Evolutionary conservation across 1,139 yeast genomes (phyloP).

Genomic region (Casaregolazyma lundiana): DNA sequence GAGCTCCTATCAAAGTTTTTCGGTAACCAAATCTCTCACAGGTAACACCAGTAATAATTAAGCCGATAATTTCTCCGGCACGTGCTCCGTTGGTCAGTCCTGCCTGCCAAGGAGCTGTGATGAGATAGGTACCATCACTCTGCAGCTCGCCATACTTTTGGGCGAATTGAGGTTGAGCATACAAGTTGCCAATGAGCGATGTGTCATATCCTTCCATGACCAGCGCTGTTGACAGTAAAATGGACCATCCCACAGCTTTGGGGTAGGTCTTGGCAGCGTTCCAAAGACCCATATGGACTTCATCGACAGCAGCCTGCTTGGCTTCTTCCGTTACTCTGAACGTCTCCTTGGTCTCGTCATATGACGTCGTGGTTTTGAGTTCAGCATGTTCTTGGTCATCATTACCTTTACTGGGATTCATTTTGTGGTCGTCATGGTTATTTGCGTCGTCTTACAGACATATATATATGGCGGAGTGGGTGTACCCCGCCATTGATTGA

Average conservation of each 20-base stretch:
- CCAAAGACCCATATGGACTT: slow-evolving; percentile 13
- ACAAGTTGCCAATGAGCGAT: slow-evolving; percentile 36
- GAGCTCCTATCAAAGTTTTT: slow-evolving; percentile 35
- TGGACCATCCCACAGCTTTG: slow-evolving; percentile 41
- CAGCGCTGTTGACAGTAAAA: slow-evolving; percentile 38
- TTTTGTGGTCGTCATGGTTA: neutral
- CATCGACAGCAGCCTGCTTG: slow-evolving; percentile 22
- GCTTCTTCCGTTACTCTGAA: slow-evolving; percentile 28
- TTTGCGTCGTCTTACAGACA: neutral
- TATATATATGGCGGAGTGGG: neutral
- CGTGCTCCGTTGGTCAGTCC: slow-evolving; percentile 38
- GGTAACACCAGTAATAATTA: slow-evolving; percentile 37
- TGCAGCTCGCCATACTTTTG: slow-evolving; percentile 36
- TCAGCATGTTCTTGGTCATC: neutral
- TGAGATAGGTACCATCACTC: slow-evolving; percentile 31
- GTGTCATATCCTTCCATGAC: slow-evolving; percentile 47
- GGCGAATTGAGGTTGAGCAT: slow-evolving; percentile 39
- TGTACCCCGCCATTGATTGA: neutral
- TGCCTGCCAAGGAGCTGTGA: slow-evolving; percentile 45
- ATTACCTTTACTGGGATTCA: neutral
- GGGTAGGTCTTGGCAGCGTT: slow-evolving; percentile 40
- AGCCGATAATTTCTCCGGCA: slow-evolving; percentile 40
- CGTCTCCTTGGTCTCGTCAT: slow-evolving; percentile 1
- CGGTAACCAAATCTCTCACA: slow-evolving; percentile 42
- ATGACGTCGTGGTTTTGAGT: neutral